phyloP scores from a whole-genome alignment of 2,329 filamentous ascomycete species.

The Claviceps quebecensis region DNA sequence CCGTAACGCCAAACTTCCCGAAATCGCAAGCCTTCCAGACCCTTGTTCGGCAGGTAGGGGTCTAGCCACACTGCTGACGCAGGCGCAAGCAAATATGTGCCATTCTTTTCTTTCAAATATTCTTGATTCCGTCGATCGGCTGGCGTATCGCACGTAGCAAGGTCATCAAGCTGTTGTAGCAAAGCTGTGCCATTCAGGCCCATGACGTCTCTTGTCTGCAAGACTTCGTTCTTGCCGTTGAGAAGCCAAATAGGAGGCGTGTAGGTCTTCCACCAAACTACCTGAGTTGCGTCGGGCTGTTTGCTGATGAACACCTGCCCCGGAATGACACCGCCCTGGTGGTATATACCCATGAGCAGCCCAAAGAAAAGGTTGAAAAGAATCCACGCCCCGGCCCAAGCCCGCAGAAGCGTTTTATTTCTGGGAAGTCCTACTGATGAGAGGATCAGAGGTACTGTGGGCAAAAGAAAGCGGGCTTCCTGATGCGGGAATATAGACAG shows the following conservation, averaged over 20 bases:
- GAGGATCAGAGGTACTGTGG: constrained; percentile 61
- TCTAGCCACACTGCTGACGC: constrained; percentile 58
- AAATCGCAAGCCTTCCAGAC: constrained; percentile 45
- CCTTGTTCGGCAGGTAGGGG: constrained; percentile 44
- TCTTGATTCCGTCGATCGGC: constrained; percentile 40
- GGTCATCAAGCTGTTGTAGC: constrained; percentile 40
- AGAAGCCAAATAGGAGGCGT: constrained; percentile 69
- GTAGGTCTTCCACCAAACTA: constrained; percentile 79
- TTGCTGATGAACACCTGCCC: constrained; percentile 62
- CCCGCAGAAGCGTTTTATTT: constrained; percentile 30
- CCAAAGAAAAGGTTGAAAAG: constrained; percentile 56
- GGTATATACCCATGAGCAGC: constrained; percentile 64
- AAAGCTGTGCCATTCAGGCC: constrained; percentile 49
- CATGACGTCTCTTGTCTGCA: constrained; percentile 63
- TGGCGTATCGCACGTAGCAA: constrained; percentile 49
- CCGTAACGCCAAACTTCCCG: constrained; percentile 55
- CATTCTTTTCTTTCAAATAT: constrained; percentile 46
- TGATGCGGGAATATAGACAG: constrained; percentile 67
- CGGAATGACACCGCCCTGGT: constrained; percentile 66
- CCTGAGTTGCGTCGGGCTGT: constrained; percentile 53
- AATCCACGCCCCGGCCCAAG: constrained; percentile 51
- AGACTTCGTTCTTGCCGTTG: constrained; percentile 57
- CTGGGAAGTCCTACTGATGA: constrained; percentile 57
- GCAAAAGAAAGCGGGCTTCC: constrained; percentile 65
- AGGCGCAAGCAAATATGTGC: constrained; percentile 60